Evolutionary conservation across 2,329 filamentous ascomycete species (phyloP), one percentile per base, ranked within the genome.

Genomic region (Huntiella moniliformis): DNA sequence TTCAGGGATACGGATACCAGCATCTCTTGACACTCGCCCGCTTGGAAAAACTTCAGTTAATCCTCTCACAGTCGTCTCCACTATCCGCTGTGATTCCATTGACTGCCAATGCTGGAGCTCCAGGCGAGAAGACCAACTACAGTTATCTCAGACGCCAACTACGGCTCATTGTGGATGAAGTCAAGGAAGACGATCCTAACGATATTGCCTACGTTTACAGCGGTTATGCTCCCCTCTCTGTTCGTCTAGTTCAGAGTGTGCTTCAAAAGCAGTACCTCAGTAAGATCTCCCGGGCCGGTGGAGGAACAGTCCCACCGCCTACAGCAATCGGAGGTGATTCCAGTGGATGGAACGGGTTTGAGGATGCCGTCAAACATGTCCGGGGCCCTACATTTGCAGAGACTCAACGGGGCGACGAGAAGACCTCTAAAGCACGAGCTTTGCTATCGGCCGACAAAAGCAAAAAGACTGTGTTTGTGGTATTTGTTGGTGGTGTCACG

Each of bases 181-280:
- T 98, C 35, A 87, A 93, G 57, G 91, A 98, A 61, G 79, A 91
- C 49, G 82, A 92, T 40, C 91, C 91, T 2, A 83, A 91, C 55
- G 91, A 98, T 55, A 79, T 96, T 51, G 82, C 87, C n/a, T 98
- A 98, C 56, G 87, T 95, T 8, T 98, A 96, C 63, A 93, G 84
- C 52, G 92, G 91, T 44, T 98, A 96, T 58, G 91, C 92, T 4
- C 92, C 91, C 0, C 71, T 98, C 10, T 93, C 84, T 38, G 74
- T 96, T 45, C 79, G 91, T 12, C 73, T 98, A 4, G 80, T 98
- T 4, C 92, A 98, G 61, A 91, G 84, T 57, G 74, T 96, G 42
- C 64, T 98, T 41, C 87, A 96, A 60, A 98, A 98, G 60, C 76
- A 84, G 47, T 82, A 87, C 53, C 66, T 98, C 28, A 66, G 79